Evolutionary conservation across 108 stramenopile species (phyloP), one percentile per base, ranked within the genome.

Genomic region (Craspedostauros australis): DNA sequence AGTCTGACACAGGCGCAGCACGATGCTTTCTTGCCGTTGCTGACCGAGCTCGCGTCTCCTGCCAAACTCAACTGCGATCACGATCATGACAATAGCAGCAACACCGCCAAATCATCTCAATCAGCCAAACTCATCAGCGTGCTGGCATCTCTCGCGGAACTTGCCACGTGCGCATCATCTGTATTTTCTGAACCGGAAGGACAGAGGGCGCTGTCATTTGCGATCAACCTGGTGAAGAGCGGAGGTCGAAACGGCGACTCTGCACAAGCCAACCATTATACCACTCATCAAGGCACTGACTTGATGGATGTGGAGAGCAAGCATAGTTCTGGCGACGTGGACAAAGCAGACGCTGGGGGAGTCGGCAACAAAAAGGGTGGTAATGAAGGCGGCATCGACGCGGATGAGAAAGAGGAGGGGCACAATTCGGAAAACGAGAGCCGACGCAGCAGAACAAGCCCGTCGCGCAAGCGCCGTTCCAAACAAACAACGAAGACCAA

Each of bases 101-200:
- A n/a, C n/a, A n/a, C n/a, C n/a, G n/a, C n/a, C n/a, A n/a, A n/a
- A n/a, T n/a, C n/a, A n/a, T n/a, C n/a, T n/a, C n/a, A n/a, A n/a
- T n/a, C n/a, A n/a, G n/a, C n/a, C 26, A 55, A 68, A 44, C 58
- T 84, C 16, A 53, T 87, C 19, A 62, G 68, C 55, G 54, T 79
- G 12, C 54, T 91, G 47, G 74, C 75, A 2, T 79, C 85, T 5
- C 68, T 91, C 19, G 66, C 84, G 1, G 75, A 84, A 12, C 63
- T 91, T 37, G 70, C 83, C 23, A 72, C 77, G 46, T 65, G 68
- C 54, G 77, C 80, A 7, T 83, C 89, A 8, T 71, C 69, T 28
- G 53, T 79, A 0, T 84, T 84, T 66, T 54, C 66, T 29, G 62
- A 59, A 25, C 62, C 49, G 36, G 62, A 67, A 43, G 88, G 82